Conservation (phyloP, 495 filamentous ascomycete genomes). For the Tuber microsphaerosporum region DNA sequence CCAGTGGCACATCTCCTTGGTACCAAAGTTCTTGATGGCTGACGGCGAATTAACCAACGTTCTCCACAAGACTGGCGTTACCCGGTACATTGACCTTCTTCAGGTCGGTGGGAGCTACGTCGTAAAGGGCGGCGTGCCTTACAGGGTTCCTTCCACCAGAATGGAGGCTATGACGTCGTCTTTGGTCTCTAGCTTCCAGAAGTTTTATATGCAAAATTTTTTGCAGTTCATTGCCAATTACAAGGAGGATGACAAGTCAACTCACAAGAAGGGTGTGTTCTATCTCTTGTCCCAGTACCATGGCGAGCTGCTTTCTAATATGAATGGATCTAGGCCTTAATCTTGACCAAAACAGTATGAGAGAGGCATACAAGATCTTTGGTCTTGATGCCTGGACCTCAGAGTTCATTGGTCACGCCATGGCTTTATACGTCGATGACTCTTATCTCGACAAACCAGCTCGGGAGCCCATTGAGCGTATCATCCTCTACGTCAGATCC, state of each 20-base stretch:
- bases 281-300: not conserved
- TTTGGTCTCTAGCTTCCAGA: constrained; percentile 95
- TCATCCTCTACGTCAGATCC: constrained; percentile 93
- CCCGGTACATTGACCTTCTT: constrained; percentile 95
- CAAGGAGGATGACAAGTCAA: constrained; percentile 70
- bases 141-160: constrained; percentile 92
- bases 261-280: constrained; percentile 65
- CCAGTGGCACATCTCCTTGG: constrained; percentile 99
- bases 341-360: constrained; percentile 74
- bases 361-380: constrained; percentile 96
- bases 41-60: constrained; percentile 92
- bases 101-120: constrained; percentile 97
- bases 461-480: constrained; percentile 80
- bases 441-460: constrained; percentile 69
- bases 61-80: constrained; percentile 68
- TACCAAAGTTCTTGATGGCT: constrained; percentile 96
- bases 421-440: constrained; percentile 90
- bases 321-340: constrained; percentile 59
- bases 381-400: constrained; percentile 83
- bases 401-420: constrained; percentile 95
- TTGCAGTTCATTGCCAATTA: constrained; percentile 94
- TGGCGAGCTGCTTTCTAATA: constrained; percentile 11
- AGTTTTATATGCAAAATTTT: constrained; percentile 92
- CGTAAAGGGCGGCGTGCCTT: constrained; percentile 71
- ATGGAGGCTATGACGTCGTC: constrained; percentile 84